Conservation (phyloP, 306 rosid genomes). For the Trifolium dubium region DNA sequence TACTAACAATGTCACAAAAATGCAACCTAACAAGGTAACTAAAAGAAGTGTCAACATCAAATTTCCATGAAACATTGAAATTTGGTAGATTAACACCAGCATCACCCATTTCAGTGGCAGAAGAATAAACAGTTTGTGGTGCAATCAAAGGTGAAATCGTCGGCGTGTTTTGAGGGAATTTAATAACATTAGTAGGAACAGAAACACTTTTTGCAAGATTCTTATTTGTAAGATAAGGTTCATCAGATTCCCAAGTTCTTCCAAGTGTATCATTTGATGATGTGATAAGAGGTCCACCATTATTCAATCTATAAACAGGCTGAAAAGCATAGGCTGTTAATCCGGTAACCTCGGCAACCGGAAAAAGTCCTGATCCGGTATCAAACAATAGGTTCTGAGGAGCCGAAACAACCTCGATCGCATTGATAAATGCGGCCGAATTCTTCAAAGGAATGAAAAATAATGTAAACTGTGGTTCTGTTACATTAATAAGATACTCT, state of each 20-base stretch:
- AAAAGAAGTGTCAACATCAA: constrained; percentile 53
- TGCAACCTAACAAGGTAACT: constrained; percentile 58
- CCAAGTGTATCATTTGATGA: constrained; percentile 54
- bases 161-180: constrained; percentile 39
- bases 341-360: constrained; percentile 43
- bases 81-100: constrained; percentile 43
- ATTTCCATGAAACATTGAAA: constrained; percentile 63
- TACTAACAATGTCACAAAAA: constrained; percentile 65
- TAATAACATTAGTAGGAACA: constrained; percentile 40
- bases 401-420: constrained; percentile 60
- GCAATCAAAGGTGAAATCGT: constrained; percentile 45
- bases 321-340: constrained; percentile 41
- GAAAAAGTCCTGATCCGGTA: constrained; percentile 40
- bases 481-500: constrained; percentile 57
- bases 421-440: constrained; percentile 63
- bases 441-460: constrained; percentile 55
- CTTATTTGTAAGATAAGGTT: constrained; percentile 44
- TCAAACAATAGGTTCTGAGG: constrained; percentile 49
- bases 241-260: constrained; percentile 59
- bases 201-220: constrained; percentile 41
- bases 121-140: constrained; percentile 55
- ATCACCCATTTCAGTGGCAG: constrained; percentile 52
- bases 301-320: constrained; percentile 50
- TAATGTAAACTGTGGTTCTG: constrained; percentile 42
- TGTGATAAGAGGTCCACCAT: constrained; percentile 61